Percentiles rank a stretch among this genome's conserved stretches.
These are phyloP conservation scores for Chytridium lagenaria DNA, from an alignment of 371 early-diverging fungal genomes.

Conservation along the genomic window DNA sequence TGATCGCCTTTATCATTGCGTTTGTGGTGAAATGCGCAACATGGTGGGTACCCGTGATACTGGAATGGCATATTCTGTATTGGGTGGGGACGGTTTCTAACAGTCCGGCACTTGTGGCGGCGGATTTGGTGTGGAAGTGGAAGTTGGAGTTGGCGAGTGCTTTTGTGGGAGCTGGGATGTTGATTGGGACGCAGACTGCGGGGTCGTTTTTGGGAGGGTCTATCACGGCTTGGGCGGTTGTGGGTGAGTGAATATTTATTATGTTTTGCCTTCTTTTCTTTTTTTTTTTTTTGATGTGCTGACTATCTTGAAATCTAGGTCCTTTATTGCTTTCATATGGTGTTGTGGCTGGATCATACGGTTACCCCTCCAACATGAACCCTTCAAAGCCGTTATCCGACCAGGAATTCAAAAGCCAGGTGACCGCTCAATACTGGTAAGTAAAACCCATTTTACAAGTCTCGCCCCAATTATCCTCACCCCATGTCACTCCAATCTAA, in stretches of 20 bases:
- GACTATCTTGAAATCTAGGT: no score
- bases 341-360: slow-evolving; percentile 18
- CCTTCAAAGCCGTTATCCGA: slow-evolving; percentile 11
- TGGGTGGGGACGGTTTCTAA: neutral
- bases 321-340: neutral
- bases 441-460: neutral
- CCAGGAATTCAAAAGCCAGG: neutral
- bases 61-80: slow-evolving; percentile 16
- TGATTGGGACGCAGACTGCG: slow-evolving; percentile 66
- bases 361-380: slow-evolving; percentile 13
- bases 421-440: slow-evolving; percentile 14
- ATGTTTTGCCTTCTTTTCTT: neutral
- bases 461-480: no score
- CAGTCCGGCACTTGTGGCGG: slow-evolving; percentile 4
- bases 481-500: no score
- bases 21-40: slow-evolving; percentile 28
- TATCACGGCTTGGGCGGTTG: slow-evolving; percentile 62
- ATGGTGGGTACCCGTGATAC: slow-evolving; percentile 27
- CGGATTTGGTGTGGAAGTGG: slow-evolving; percentile 62
- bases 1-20: slow-evolving; percentile 45
- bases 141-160: slow-evolving; percentile 61
- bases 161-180: slow-evolving; percentile 75
- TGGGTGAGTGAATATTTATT: slow-evolving; percentile 54
- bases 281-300: no score
- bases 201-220: slow-evolving; percentile 64